phyloP scores from a whole-genome alignment of 176 grass and related monocot genomes.

The Metroxylon sagu region DNA sequence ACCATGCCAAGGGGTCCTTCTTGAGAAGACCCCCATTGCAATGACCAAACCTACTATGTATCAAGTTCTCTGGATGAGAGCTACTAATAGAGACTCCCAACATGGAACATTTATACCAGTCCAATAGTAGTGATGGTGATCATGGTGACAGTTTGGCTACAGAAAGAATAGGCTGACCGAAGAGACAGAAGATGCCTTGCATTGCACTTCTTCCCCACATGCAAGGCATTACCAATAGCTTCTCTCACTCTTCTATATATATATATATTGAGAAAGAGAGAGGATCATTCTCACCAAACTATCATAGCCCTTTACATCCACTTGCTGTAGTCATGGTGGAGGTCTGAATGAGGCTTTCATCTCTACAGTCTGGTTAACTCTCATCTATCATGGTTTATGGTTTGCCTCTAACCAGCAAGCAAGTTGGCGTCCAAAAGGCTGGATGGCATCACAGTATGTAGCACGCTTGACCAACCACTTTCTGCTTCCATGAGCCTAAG shows the following conservation, averaged over 20 bases:
- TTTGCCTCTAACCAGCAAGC: too few species aligned
- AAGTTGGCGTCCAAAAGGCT: too few species aligned
- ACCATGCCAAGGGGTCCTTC: neutral
- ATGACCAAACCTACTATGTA: too few species aligned
- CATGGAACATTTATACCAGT: slow-evolving; percentile 15
- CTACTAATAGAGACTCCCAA: neutral
- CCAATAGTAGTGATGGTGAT: slow-evolving; percentile 12
- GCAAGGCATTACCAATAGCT: slow-evolving; percentile 1
- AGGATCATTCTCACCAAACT: neutral
- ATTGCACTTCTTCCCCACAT: slow-evolving; percentile 38
- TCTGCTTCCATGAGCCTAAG: too few species aligned
- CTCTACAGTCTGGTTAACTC: too few species aligned
- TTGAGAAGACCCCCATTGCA: neutral
- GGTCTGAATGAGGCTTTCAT: neutral
- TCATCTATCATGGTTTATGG: too few species aligned
- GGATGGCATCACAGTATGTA: too few species aligned
- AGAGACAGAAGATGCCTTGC: slow-evolving; percentile 45
- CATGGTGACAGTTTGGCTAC: slow-evolving; percentile 23
- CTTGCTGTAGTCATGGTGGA: slow-evolving; percentile 1
- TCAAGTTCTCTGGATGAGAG: neutral
- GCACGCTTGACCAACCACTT: too few species aligned
- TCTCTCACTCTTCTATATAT: neutral
- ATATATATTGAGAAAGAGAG: too few species aligned
- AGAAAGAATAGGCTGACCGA: slow-evolving; percentile 16
- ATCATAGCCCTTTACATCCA: neutral